Conservation (phyloP, 208 protist species). For the Kentomonas sorsogonicus region DNA sequence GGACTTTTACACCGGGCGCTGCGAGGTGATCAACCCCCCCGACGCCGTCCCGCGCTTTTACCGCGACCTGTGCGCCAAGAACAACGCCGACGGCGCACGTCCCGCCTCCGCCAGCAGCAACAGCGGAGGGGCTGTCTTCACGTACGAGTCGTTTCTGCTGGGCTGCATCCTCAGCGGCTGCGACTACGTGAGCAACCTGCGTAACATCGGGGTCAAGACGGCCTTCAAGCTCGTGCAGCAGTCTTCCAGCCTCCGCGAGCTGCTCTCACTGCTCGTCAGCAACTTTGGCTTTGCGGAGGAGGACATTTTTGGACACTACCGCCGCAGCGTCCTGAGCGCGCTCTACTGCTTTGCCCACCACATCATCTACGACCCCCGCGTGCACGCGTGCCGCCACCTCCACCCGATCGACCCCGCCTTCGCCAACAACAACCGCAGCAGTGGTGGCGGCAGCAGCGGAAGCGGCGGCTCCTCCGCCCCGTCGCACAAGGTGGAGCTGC, state of each 20-base stretch:
- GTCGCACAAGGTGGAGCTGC: slow-evolving; percentile 40
- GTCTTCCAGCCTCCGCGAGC: slow-evolving; percentile 36
- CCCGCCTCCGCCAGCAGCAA: slow-evolving; percentile 1
- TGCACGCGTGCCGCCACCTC: slow-evolving; percentile 30
- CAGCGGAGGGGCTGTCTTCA: slow-evolving; percentile 21
- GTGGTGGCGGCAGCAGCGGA: too few relatives aligned
- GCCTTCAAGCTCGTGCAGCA: slow-evolving; percentile 80
- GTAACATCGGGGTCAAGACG: slow-evolving; percentile 91
- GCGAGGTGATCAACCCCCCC: slow-evolving; percentile 38
- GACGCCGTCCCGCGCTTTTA: slow-evolving; percentile 39
- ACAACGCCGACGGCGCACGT: not conserved
- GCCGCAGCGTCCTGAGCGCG: slow-evolving; percentile 38
- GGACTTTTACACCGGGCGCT: slow-evolving; percentile 39
- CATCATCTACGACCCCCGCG: slow-evolving; percentile 80
- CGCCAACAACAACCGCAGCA: not conserved
- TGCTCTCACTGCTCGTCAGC: slow-evolving; percentile 31
- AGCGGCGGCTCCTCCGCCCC: too few relatives aligned
- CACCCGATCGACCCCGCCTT: slow-evolving; percentile 44
- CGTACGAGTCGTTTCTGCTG: slow-evolving; percentile 85
- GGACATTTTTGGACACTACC: slow-evolving; percentile 49
- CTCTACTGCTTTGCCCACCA: slow-evolving; percentile 89
- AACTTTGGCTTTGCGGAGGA: slow-evolving; percentile 60
- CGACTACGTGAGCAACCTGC: slow-evolving; percentile 94
- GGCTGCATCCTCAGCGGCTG: slow-evolving; percentile 97
- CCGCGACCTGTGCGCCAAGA: slow-evolving; percentile 9